These are phyloP conservation scores for Apocynum venetum DNA, from an alignment of 257 asterid species.

Conservation along the genomic window DNA sequence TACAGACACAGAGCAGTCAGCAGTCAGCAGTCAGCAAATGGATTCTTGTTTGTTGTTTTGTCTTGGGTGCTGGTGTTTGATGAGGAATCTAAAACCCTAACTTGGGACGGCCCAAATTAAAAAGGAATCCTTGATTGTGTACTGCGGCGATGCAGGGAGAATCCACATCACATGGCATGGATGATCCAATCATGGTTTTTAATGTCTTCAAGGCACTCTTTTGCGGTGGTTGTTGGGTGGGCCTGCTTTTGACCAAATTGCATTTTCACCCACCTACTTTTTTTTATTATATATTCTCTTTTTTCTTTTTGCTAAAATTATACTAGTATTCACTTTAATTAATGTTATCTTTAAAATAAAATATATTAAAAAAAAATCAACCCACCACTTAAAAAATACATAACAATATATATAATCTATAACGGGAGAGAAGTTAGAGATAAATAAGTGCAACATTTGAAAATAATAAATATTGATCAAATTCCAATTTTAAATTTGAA, in stretches of 20 bases:
- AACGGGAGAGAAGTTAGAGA: too few species aligned
- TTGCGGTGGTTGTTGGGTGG: neutral
- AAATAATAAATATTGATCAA: too few species aligned
- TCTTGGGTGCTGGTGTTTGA: neutral
- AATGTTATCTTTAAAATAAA: too few species aligned
- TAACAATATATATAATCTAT: too few species aligned
- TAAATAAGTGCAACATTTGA: too few species aligned
- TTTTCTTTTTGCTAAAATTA: too few species aligned
- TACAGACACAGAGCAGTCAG: neutral
- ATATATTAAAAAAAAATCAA: too few species aligned
- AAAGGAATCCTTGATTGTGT: neutral
- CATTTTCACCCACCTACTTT: neutral
- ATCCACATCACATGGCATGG: neutral
- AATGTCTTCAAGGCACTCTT: neutral
- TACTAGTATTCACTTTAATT: too few species aligned
- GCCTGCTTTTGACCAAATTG: neutral
- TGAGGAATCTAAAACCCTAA: slow-evolving; percentile 1
- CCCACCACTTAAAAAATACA: too few species aligned
- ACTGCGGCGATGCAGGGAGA: neutral
- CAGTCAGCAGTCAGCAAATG: neutral
- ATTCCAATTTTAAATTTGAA: too few species aligned
- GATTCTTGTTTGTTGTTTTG: neutral
- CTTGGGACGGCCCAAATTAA: neutral
- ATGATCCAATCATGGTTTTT: neutral
- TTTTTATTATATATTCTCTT: too few species aligned